These are phyloP conservation scores for Protea cynaroides DNA, from an alignment of 164 flowering plant species.

Conservation along the genomic window DNA sequence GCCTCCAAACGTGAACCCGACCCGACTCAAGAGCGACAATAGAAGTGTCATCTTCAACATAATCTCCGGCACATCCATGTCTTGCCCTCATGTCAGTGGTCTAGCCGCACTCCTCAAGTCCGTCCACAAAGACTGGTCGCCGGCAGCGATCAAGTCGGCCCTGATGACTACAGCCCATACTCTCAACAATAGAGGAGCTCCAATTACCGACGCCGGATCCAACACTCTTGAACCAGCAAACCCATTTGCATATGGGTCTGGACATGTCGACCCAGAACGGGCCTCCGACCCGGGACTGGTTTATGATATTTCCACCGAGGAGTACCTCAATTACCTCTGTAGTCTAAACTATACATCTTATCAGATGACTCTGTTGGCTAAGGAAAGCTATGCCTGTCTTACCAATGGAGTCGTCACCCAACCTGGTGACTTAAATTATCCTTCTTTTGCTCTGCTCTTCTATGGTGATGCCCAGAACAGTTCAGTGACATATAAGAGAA, in stretches of 20 bases:
- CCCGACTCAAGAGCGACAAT: conserved; percentile 34
- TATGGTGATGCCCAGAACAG: conserved; percentile 5
- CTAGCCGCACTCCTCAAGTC: conserved; percentile 60
- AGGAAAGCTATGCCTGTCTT: conserved; percentile 33
- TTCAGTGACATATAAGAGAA: conserved; percentile 33
- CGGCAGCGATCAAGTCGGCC: conserved; percentile 69
- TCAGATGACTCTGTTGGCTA: conserved; percentile 34
- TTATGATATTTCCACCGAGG: conserved; percentile 43
- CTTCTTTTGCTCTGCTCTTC: conserved; percentile 56
- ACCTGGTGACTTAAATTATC: conserved; percentile 59
- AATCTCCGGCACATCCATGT: conserved; percentile 78
- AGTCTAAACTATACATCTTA: conserved; percentile 43
- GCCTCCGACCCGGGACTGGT: conserved; percentile 65
- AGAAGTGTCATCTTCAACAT: conserved; percentile 54
- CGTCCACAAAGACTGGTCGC: conserved; percentile 56
- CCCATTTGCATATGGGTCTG: conserved; percentile 64
- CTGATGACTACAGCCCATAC: conserved; percentile 71
- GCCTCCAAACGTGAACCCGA: conserved; percentile 46
- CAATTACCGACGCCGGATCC: conserved; percentile 34
- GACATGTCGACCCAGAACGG: conserved; percentile 57
- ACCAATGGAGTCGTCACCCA: conserved; percentile 5
- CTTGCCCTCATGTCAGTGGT: conserved; percentile 77
- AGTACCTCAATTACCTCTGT: conserved; percentile 53
- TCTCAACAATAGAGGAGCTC: conserved; percentile 26
- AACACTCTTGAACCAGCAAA: conserved; percentile 24